Evolutionary conservation across 768 basidiomycete species (phyloP).

Genomic region (Pleurotus ostreatus): DNA sequence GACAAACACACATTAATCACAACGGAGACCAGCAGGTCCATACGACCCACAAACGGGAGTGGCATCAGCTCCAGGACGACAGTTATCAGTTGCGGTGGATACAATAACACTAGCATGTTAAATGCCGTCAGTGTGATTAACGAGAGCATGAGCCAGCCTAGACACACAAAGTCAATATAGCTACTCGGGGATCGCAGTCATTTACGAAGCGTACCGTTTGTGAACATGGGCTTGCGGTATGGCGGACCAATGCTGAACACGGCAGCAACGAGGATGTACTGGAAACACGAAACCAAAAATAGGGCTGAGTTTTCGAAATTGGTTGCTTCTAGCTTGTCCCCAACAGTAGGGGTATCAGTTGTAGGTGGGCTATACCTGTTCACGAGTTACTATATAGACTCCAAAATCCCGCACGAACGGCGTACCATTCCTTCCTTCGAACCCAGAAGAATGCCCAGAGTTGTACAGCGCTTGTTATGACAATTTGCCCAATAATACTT

Average conservation of each 20-base stretch:
- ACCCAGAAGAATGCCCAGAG: constrained; percentile 91
- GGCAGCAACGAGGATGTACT: constrained; percentile 94
- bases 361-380: constrained; percentile 66
- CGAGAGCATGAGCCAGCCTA: constrained; percentile 81
- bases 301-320: constrained; percentile 92
- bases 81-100: constrained; percentile 57
- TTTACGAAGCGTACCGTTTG: constrained; percentile 64
- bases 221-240: constrained; percentile 92
- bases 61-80: constrained; percentile 73
- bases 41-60: constrained; percentile 64
- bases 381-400: background rate
- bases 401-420: background rate
- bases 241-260: constrained; percentile 99
- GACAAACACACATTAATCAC: constrained; percentile 68
- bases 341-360: constrained; percentile 39
- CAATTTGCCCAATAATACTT: constrained; percentile 89
- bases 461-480: constrained; percentile 81
- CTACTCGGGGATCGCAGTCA: background rate
- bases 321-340: constrained; percentile 71
- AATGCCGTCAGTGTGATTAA: constrained; percentile 65
- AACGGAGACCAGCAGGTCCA: constrained; percentile 64
- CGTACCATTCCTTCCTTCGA: constrained; percentile 76
- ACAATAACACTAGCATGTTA: constrained; percentile 73
- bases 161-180: background rate
- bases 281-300: constrained; percentile 95